Evolutionary conservation across 2,329 filamentous ascomycete species (phyloP), one percentile per base, ranked within the genome.

Genomic region (Aulographum hederae): DNA sequence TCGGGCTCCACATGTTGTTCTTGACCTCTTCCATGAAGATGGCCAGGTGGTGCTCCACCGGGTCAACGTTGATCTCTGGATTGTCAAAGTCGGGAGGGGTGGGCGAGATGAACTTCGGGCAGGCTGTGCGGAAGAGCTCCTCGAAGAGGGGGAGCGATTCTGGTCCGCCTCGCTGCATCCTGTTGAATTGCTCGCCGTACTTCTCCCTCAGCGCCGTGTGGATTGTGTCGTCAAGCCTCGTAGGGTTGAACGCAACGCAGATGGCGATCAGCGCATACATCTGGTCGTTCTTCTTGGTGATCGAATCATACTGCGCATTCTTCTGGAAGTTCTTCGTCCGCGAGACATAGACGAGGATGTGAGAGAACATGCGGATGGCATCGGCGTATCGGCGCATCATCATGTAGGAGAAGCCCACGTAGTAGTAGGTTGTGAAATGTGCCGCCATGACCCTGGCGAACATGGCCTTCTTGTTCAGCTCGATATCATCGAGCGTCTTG

Each of bases 321-420:
- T 95, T 98, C 63, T 98, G 89, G 74, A 95, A 95, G 69, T 95
- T 95, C 79, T 98, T 98, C 52, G 89, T 98, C 49, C 89, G 71
- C 45, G 84, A 93, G 43, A 98, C 85, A 62, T 95, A 98, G 61
- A 98, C 78, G 47, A 98, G 74, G 58, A 98, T 98, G 70, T 98
- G 89, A 68, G 81, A 92, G 74, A 98, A 98, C 78, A 94, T 93
- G 69, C 86, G 84, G 63, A 98, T 94, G 57, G 89, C 89, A 60
- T 98, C 89, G 59, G 84, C 81, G 56, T 98, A 98, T 54, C 89
- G 81, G 63, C 89, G 84, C 81, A 95, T 92, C 89, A 98, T 98
- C 86, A 98, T 95, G 77, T 98, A 98, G 45, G 82, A 92, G 73
- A 98, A 98, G 45, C 89, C 89, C 40, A 98, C 86, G 57, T 95